Evolutionary conservation across 106 monocot genomes (phyloP).

Genomic region (Apostasia ramifera): DNA sequence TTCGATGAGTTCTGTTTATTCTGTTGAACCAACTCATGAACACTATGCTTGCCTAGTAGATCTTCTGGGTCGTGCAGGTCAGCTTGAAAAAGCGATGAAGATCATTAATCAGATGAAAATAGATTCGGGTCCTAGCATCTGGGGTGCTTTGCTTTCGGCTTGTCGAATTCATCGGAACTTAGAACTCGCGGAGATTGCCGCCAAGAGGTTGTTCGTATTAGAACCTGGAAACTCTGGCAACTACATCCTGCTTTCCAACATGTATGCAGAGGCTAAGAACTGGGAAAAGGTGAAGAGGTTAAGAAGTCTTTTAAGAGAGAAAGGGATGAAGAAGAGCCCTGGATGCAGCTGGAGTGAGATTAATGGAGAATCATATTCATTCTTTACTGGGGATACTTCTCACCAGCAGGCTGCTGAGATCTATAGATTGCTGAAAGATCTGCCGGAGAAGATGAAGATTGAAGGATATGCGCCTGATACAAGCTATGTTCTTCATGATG

Average conservation of each 20-base stretch:
- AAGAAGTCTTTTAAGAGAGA: constrained; percentile 27
- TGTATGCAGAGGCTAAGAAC: constrained; percentile 50
- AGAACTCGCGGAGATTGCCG: constrained; percentile 44
- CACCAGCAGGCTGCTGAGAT: constrained; percentile 40
- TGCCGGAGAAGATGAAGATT: constrained; percentile 50
- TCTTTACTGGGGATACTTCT: constrained; percentile 35
- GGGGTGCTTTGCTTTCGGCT: constrained; percentile 53
- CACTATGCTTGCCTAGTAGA: constrained; percentile 69
- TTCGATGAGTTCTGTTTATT: constrained; percentile 27
- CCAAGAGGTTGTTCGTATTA: constrained; percentile 31
- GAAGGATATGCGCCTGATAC: constrained; percentile 37
- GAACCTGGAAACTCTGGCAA: constrained; percentile 50
- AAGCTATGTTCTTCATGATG: constrained; percentile 33
- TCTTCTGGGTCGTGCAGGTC: constrained; percentile 48
- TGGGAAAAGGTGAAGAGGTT: constrained; percentile 37
- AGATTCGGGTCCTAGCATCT: constrained; percentile 36
- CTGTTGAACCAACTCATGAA: constrained; percentile 28
- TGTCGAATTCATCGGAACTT: constrained; percentile 32
- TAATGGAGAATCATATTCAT: constrained; percentile 31
- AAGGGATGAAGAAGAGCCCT: constrained; percentile 33
- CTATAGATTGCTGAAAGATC: constrained; percentile 37
- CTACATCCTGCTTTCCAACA: constrained; percentile 58
- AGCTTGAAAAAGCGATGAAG: constrained; percentile 30
- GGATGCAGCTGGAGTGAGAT: constrained; percentile 67
- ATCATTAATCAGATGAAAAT: constrained; percentile 34